Percentiles rank a stretch among this genome's conserved stretches.
Conservation (phyloP, 2,329 filamentous ascomycete species). For the Neopestalotiopsis rosae region DNA sequence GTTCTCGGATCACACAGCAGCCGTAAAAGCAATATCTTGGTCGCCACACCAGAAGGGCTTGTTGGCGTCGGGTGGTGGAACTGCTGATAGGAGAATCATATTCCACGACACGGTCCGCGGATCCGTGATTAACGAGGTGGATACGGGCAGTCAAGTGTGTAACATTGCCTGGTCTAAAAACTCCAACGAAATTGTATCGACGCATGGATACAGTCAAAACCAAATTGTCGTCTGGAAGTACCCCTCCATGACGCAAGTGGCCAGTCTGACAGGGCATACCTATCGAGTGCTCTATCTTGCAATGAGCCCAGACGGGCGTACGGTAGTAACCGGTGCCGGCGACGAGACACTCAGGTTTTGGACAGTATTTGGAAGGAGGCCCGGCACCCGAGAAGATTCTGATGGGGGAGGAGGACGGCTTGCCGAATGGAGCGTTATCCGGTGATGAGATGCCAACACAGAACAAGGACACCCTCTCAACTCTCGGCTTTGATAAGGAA, state of each 20-base stretch:
- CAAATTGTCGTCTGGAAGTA: constrained; percentile 99
- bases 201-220: constrained; percentile 96
- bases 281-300: constrained; percentile 95
- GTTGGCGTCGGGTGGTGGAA: constrained; percentile 94
- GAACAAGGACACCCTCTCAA: constrained; percentile 16
- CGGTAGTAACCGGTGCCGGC: constrained; percentile 93
- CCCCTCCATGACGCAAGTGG: constrained; percentile 96
- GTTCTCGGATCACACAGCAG: constrained; percentile 92
- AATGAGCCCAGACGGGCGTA: constrained; percentile 95
- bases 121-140: constrained; percentile 81
- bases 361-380: constrained; percentile 90
- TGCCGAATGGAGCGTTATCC: constrained; percentile 84
- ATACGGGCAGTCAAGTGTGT: constrained; percentile 98
- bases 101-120: constrained; percentile 97
- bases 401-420: constrained; percentile 65
- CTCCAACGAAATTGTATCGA: constrained; percentile 96
- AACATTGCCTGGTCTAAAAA: constrained; percentile 98
- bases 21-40: constrained; percentile 98
- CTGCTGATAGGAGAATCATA: constrained; percentile 93
- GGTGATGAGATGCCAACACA: constrained; percentile 45
- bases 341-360: constrained; percentile 97
- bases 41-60: constrained; percentile 94
- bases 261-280: constrained; percentile 92
- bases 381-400: constrained; percentile 72
- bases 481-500: constrained; percentile 18